Conservation (phyloP, 768 basidiomycete species). For the Dentipellis sp. region DNA sequence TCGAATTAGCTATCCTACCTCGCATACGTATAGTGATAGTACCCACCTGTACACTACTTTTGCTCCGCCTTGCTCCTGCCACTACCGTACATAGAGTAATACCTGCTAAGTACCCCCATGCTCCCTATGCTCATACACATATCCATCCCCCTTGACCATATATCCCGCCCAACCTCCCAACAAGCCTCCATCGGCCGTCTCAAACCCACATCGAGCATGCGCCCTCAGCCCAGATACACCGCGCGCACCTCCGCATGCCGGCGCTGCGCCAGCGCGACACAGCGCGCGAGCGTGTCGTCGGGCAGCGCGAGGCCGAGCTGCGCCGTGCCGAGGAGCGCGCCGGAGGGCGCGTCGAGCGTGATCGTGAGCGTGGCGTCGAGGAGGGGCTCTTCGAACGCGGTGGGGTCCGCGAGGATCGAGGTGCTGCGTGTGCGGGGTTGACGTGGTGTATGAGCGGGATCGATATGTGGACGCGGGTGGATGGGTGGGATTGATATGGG, state of each 20-base stretch:
- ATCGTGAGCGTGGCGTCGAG: constrained; percentile 65
- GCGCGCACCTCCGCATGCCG: constrained; percentile 1
- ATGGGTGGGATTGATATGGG: no score
- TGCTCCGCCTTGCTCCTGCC: no score
- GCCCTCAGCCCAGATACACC: no score
- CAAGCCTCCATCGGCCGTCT: no score
- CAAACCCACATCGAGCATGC: no score
- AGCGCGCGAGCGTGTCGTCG: constrained; percentile 25
- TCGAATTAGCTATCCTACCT: no score
- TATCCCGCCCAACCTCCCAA: no score
- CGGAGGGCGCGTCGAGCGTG: constrained; percentile 37
- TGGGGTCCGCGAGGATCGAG: constrained; percentile 71
- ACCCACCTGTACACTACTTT: no score
- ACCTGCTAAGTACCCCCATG: background rate
- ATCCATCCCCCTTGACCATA: no score
- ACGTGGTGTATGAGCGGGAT: background rate
- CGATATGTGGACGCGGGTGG: no score
- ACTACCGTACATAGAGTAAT: background rate
- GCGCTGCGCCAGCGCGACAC: constrained; percentile 29
- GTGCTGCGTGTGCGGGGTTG: constrained; percentile 30
- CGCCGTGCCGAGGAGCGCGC: constrained; percentile 39
- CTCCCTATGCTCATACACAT: no score
- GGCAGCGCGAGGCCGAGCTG: constrained; percentile 40
- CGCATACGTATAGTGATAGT: no score
- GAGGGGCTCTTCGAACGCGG: constrained; percentile 85